These are phyloP conservation scores for Suillus brevipes DNA, from an alignment of 768 basidiomycete species.

Conservation along the genomic window DNA sequence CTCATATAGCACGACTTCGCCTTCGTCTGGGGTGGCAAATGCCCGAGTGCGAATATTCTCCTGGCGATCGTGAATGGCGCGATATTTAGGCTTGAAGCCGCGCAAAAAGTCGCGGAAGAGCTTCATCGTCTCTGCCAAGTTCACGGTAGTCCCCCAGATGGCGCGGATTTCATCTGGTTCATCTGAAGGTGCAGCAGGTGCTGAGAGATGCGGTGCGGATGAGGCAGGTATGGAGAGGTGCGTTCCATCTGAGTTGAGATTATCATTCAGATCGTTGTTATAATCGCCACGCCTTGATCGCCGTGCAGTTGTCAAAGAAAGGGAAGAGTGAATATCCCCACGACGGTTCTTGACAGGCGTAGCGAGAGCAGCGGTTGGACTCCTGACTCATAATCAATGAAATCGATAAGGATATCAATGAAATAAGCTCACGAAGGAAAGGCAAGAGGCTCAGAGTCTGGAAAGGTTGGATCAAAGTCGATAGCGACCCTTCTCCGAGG, in stretches of 20 bases:
- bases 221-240: conserved; percentile 59
- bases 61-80: conserved; percentile 67
- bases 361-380: conserved; percentile 43
- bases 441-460: conserved; percentile 65
- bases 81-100: conserved; percentile 92
- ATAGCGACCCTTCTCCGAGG: conserved; percentile 38
- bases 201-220: conserved; percentile 58
- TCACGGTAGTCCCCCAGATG: conserved; percentile 98
- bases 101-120: conserved; percentile 85
- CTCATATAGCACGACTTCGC: conserved; percentile 74
- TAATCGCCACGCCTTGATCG: conserved; percentile 37
- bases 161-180: conserved; percentile 85
- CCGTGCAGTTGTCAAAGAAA: conserved; percentile 52
- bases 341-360: conserved; percentile 74
- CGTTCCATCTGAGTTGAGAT: conserved; percentile 60
- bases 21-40: conserved; percentile 62
- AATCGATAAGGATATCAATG: neutral
- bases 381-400: conserved; percentile 36
- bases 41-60: conserved; percentile 51
- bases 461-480: conserved; percentile 37
- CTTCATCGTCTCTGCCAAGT: conserved; percentile 88
- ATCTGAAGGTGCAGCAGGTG: conserved; percentile 59
- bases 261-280: conserved; percentile 36
- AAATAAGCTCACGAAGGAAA: conserved; percentile 60
- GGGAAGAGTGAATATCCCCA: conserved; percentile 89